phyloP scores from a whole-genome alignment of 1,284 basidiomycete genomes.

The Somion occarium region DNA sequence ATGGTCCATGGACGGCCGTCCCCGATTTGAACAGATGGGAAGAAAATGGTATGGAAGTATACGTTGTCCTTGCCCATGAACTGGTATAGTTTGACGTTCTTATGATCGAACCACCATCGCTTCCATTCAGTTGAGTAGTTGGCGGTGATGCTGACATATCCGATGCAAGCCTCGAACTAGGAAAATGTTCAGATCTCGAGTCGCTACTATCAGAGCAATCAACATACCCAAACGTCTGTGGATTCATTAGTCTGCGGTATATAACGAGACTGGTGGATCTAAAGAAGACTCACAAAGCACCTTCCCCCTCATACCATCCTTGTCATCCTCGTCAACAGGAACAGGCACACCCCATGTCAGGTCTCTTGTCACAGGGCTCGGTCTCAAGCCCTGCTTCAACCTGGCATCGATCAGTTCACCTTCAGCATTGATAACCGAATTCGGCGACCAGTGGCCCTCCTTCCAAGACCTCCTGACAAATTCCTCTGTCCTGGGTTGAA shows the following conservation, averaged over 20 bases:
- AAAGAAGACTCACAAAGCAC: constrained; percentile 80
- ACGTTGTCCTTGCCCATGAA: constrained; percentile 99
- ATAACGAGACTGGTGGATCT: constrained; percentile 5
- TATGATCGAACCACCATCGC: constrained; percentile 95
- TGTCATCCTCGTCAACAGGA: constrained; percentile 66
- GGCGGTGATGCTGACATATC: constrained; percentile 97
- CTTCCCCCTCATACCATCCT: constrained; percentile 88
- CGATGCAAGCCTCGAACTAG: constrained; percentile 96
- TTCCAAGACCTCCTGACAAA: constrained; percentile 85
- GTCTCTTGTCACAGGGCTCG: constrained; percentile 92
- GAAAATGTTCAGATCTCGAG: neutral
- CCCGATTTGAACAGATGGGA: constrained; percentile 86
- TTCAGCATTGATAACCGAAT: constrained; percentile 84
- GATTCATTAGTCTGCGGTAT: constrained; percentile 12
- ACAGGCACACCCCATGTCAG: constrained; percentile 96
- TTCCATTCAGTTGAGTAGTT: constrained; percentile 95
- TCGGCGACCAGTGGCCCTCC: constrained; percentile 88
- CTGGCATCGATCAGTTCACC: constrained; percentile 91
- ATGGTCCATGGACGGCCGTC: constrained; percentile 93
- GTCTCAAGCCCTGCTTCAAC: constrained; percentile 81
- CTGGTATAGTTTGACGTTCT: constrained; percentile 91
- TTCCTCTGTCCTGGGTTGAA: constrained; percentile 83
- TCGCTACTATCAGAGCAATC: neutral
- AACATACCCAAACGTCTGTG: constrained; percentile 78
- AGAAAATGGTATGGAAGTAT: constrained; percentile 98